Percentiles rank a stretch among this genome's conserved stretches.
These are phyloP conservation scores for Fusarium sarcochroum DNA, from an alignment of 2,329 filamentous ascomycete genomes.

Conservation along the genomic window DNA sequence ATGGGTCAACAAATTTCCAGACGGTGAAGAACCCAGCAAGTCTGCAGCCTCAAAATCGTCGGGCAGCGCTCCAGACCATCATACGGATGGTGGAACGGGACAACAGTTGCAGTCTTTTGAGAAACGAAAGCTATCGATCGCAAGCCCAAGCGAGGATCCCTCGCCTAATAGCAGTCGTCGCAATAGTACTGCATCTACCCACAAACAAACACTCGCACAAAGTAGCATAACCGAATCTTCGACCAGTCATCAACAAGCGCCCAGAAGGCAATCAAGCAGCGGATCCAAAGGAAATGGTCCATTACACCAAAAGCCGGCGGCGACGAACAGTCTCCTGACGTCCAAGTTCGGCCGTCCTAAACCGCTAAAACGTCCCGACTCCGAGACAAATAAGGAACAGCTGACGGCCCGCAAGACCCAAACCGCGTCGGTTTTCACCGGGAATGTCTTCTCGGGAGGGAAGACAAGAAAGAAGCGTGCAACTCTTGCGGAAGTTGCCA, in stretches of 20 bases:
- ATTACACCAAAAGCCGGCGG: conserved; percentile 12
- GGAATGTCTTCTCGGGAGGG: conserved; percentile 64
- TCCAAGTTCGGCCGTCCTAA: conserved; percentile 25
- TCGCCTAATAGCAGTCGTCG: conserved; percentile 12
- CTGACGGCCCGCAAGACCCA: conserved; percentile 28
- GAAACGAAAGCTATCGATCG: conserved; percentile 7
- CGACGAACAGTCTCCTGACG: conserved; percentile 13
- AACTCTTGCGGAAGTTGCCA: conserved; percentile 56
- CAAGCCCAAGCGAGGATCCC: conserved; percentile 11
- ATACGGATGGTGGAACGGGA: conserved; percentile 9
- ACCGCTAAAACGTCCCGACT: conserved; percentile 7
- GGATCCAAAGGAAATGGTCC: conserved; percentile 2
- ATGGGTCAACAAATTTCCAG: conserved; percentile 29
- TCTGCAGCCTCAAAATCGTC: conserved; percentile 14
- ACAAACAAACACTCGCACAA: conserved; percentile 4
- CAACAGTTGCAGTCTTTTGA: conserved; percentile 1
- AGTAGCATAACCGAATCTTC: not conserved
- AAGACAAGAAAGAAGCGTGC: conserved; percentile 55
- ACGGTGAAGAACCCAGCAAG: conserved; percentile 14
- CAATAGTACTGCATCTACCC: conserved; percentile 11
- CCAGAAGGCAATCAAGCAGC: conserved; percentile 10
- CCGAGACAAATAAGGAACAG: conserved; percentile 12
- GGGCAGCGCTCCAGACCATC: conserved; percentile 4
- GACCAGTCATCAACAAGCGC: conserved; percentile 2
- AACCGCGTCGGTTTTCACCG: conserved; percentile 15